Base-by-base conservation (phyloP, 371 early-diverging fungal genomes). In the Umbelopsis sp. region DNA sequence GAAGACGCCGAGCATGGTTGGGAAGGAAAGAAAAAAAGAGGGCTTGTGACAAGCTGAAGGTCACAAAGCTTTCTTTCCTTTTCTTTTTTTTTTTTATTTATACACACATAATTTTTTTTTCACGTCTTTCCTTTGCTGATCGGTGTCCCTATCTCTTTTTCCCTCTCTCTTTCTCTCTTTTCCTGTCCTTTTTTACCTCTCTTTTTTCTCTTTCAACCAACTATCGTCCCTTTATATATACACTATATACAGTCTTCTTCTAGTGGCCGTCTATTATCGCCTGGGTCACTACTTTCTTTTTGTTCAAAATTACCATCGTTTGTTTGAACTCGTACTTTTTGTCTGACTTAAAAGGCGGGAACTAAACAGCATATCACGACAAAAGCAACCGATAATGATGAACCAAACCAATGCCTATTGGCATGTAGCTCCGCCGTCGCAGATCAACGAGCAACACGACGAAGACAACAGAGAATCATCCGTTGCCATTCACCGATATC, bases 41-140 rank as follows among this genome's bases (percentile, higher is more conserved):
- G 29, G 57, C 57, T 57, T 57, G 57, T 57, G 57, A 57, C 57
- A 57, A 57, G 57, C 57, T 18, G 14, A 29, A 29, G 29, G 57
- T 57, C 57, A 35, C 57, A 57, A 57, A 57, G 48, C 48, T 48
- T 48, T 48, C 20, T 48, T 48, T 48, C 18, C 16, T 48, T 1
- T 12, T 41, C 29, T 4, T 29, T 29, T 29, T 29, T 29, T 22
- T 22, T 41, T 41, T 41, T 41, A 10, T 41, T 10, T 41, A 10
- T 41, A 41, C 12, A 41, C 41, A 41, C 7, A 41, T 7, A 7
- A 10, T 41, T 41, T 4, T 41, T 10, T 48, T 48, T 48, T 12
- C 18, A 57, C 32, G 18, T 57, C 22, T 20, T 20, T 18, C 18
- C 32, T 29, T 35, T 57, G 57, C 57, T 57, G 57, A 57, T 57